These are phyloP conservation scores for Syncephalastrum contaminatum DNA, from an alignment of 371 early-diverging fungal species.

Conservation along the genomic window DNA sequence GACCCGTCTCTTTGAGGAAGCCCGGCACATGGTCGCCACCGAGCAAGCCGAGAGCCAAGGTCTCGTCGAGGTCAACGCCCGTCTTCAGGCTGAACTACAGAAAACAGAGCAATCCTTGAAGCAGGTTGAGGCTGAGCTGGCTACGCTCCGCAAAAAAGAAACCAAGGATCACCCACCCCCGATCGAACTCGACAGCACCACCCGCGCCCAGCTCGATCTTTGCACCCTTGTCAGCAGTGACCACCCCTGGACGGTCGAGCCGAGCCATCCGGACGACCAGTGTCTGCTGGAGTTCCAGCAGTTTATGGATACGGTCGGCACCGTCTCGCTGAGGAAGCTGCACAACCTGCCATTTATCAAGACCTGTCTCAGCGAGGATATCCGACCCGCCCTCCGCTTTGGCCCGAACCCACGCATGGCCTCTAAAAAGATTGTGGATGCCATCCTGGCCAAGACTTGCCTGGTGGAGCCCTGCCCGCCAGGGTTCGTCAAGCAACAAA, in stretches of 20 bases:
- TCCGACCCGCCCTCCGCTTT: constrained; percentile 85
- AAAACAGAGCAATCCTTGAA: constrained; percentile 58
- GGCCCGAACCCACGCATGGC: constrained; percentile 83
- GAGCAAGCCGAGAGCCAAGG: constrained; percentile 61
- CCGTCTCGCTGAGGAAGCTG: constrained; percentile 62
- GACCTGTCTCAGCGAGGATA: constrained; percentile 69
- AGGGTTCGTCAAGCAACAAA: constrained; percentile 32
- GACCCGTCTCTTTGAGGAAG: constrained; percentile 83
- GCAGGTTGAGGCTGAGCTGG: constrained; percentile 13
- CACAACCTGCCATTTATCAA: constrained; percentile 74
- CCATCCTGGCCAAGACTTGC: constrained; percentile 76
- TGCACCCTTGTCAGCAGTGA: not conserved
- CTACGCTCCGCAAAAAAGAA: constrained; percentile 21
- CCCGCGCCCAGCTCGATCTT: constrained; percentile 21
- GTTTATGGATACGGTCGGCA: constrained; percentile 14
- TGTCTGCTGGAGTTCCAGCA: constrained; percentile 18
- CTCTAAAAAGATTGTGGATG: constrained; percentile 76
- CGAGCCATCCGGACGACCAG: constrained; percentile 20
- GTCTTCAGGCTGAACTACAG: constrained; percentile 52
- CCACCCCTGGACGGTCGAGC: constrained; percentile 6
- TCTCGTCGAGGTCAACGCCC: constrained; percentile 9
- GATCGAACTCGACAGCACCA: constrained; percentile 11
- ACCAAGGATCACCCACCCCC: not conserved
- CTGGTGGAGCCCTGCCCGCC: constrained; percentile 63
- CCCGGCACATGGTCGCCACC: constrained; percentile 78